phyloP scores from a whole-genome alignment of 805 yeast species.

The Saccharomyces jurei region DNA sequence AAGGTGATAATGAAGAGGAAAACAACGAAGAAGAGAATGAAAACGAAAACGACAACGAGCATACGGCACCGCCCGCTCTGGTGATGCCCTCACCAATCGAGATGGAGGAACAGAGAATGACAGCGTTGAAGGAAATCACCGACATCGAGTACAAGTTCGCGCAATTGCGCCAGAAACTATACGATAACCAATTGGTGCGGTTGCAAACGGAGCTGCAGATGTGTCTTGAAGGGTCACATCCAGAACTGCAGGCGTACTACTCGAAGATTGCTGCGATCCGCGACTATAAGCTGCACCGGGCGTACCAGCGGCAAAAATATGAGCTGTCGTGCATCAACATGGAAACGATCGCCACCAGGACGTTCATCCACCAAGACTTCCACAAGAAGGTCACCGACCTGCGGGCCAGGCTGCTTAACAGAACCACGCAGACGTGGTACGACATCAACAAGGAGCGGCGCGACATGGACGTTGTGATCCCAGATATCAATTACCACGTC shows the following conservation, averaged over 20 bases:
- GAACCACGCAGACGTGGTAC: constrained; percentile 84
- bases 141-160: constrained; percentile 85
- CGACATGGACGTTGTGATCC: constrained; percentile 51
- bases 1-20: constrained; percentile 7
- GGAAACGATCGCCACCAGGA: constrained; percentile 73
- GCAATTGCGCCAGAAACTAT: constrained; percentile 69
- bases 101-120: constrained; percentile 22
- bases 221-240: constrained; percentile 86
- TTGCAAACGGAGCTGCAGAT: constrained; percentile 76
- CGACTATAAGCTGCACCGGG: constrained; percentile 54
- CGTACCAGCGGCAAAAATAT: constrained; percentile 48
- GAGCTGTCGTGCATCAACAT: constrained; percentile 67
- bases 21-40: constrained; percentile 8
- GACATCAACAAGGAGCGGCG: constrained; percentile 83
- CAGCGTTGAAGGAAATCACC: constrained; percentile 52
- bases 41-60: constrained; percentile 6
- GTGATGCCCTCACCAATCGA: constrained; percentile 21
- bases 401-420: constrained; percentile 54
- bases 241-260: constrained; percentile 70
- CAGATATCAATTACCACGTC: constrained; percentile 43
- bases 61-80: constrained; percentile 4
- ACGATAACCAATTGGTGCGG: constrained; percentile 71
- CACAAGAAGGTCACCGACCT: constrained; percentile 58
- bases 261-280: constrained; percentile 64
- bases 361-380: constrained; percentile 77